Evolutionary conservation across 805 yeast species (phyloP).

Genomic region (Ogataea dorogensis): DNA sequence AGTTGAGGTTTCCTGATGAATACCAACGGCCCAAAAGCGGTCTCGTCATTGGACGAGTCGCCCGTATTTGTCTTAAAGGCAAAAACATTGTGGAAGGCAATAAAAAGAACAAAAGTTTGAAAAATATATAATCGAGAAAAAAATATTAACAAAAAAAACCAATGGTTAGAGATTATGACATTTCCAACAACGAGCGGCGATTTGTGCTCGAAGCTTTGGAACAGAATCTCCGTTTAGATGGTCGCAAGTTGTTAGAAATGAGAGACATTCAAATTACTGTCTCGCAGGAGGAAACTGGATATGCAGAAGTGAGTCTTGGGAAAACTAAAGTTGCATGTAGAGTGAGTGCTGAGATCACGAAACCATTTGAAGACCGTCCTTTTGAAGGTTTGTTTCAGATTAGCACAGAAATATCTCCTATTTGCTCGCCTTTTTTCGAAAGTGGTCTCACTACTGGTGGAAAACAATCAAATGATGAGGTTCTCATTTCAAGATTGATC

Average conservation of each 20-base stretch:
- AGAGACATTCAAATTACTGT: constrained; percentile 64
- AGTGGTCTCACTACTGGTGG: constrained; percentile 43
- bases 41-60: constrained; percentile 1
- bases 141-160: background rate
- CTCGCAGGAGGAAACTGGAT: constrained; percentile 69
- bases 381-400: constrained; percentile 89
- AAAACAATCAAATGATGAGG: constrained; percentile 72
- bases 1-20: constrained; percentile 22
- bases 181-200: constrained; percentile 60
- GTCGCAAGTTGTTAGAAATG: constrained; percentile 60
- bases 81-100: constrained; percentile 7
- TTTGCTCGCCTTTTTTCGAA: constrained; percentile 87
- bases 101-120: constrained; percentile 2
- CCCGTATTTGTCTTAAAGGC: constrained; percentile 7
- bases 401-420: constrained; percentile 81
- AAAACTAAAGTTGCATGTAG: constrained; percentile 68
- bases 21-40: constrained; percentile 4
- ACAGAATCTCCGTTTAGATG: constrained; percentile 63
- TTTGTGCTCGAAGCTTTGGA: constrained; percentile 65
- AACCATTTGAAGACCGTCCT: constrained; percentile 88
- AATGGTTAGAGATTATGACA: constrained; percentile 63
- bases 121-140: background rate
- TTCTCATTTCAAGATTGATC: constrained; percentile 73
- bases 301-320: constrained; percentile 76
- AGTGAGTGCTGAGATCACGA: constrained; percentile 70